phyloP scores from a whole-genome alignment of 2,329 filamentous ascomycete species.

The Grosmannia serpens region DNA sequence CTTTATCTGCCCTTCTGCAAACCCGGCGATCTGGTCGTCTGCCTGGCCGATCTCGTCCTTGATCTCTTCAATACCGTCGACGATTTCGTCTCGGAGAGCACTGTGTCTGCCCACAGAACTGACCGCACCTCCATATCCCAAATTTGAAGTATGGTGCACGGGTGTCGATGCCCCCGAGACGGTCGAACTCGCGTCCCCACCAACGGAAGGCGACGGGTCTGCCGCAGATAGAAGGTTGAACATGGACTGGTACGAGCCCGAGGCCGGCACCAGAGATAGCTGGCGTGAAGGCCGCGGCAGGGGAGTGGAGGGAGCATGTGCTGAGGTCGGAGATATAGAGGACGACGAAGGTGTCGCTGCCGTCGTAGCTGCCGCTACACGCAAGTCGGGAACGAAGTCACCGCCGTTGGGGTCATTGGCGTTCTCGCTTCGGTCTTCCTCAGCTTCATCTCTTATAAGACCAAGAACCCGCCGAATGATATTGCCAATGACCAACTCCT shows the following conservation, averaged over 20 bases:
- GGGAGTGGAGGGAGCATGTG: background rate
- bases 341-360: slow-evolving; percentile 36
- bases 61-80: slow-evolving; percentile 90
- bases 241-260: slow-evolving; percentile 65
- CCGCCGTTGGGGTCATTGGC: slow-evolving; percentile 40
- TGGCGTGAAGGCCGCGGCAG: slow-evolving; percentile 6
- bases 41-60: slow-evolving; percentile 89
- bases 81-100: slow-evolving; percentile 78
- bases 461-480: slow-evolving; percentile 84
- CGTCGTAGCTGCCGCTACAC: background rate
- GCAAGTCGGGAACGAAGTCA: slow-evolving; percentile 35
- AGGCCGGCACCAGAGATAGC: slow-evolving; percentile 32
- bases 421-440: slow-evolving; percentile 57
- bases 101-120: slow-evolving; percentile 32
- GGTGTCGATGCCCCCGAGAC: slow-evolving; percentile 39
- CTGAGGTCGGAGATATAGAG: slow-evolving; percentile 28
- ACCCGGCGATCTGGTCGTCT: slow-evolving; percentile 83
- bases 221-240: slow-evolving; percentile 74
- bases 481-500: slow-evolving; percentile 87
- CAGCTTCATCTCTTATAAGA: slow-evolving; percentile 82
- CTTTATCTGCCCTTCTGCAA: slow-evolving; percentile 85
- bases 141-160: slow-evolving; percentile 22
- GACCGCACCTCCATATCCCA: background rate
- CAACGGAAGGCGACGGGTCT: slow-evolving; percentile 23
- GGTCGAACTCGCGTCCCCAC: slow-evolving; percentile 4